These are phyloP conservation scores for Podaxis sp. DNA, from an alignment of 768 basidiomycete genomes.

Conservation along the genomic window DNA sequence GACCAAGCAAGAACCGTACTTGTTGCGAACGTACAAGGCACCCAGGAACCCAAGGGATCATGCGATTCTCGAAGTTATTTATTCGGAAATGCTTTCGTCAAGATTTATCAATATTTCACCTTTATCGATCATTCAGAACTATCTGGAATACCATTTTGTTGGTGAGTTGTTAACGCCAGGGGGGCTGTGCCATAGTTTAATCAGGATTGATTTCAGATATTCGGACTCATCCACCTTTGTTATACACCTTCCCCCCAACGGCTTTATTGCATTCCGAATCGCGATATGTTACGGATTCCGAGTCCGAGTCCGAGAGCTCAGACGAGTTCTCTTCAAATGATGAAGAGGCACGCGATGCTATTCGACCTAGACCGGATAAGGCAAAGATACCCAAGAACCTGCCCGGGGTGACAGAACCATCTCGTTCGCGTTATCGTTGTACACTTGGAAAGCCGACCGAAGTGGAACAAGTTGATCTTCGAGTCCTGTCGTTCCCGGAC, in stretches of 20 bases:
- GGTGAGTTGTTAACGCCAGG: constrained; percentile 32
- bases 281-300: constrained; percentile 8
- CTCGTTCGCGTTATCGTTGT: constrained; percentile 18
- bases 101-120: constrained; percentile 68
- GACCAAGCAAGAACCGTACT: constrained; percentile 22
- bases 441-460: constrained; percentile 11
- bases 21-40: constrained; percentile 33
- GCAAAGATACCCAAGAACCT: constrained; percentile 14
- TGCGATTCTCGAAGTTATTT: constrained; percentile 56
- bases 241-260: constrained; percentile 50
- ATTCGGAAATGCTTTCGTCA: constrained; percentile 61
- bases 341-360: constrained; percentile 33
- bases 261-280: constrained; percentile 13
- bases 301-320: constrained; percentile 15
- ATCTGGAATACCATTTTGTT: constrained; percentile 56
- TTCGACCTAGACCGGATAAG: constrained; percentile 19
- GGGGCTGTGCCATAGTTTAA: not conserved
- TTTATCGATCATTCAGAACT: constrained; percentile 53
- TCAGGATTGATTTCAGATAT: constrained; percentile 40
- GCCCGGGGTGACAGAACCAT: constrained; percentile 17
- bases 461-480: constrained; percentile 21
- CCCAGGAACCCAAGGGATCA: constrained; percentile 65
- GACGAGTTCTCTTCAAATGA: constrained; percentile 25
- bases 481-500: constrained; percentile 30
- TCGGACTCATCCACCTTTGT: constrained; percentile 60